Evolutionary conservation across 2,329 filamentous ascomycete genomes (phyloP).

Genomic region (Ascochyta fabae): DNA sequence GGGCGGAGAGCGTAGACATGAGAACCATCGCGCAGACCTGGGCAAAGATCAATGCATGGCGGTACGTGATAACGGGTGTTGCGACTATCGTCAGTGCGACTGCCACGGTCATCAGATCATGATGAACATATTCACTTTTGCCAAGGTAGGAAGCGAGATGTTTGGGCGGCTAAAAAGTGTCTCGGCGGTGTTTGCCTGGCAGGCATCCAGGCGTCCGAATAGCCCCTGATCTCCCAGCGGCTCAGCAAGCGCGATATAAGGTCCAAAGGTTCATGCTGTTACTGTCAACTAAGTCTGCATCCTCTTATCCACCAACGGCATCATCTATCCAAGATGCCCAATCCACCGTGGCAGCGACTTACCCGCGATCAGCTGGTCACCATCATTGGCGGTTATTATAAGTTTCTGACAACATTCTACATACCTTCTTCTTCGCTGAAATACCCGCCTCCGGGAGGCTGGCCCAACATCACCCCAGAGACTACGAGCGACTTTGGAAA

Average conservation of each 20-base stretch:
- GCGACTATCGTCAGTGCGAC: constrained; percentile 24
- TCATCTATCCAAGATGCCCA: neutral
- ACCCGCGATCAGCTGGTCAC: constrained; percentile 7
- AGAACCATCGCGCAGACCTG: constrained; percentile 25
- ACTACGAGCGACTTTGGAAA: constrained; percentile 2
- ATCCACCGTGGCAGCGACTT: neutral
- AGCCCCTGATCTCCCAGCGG: neutral
- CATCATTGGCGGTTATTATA: constrained; percentile 19
- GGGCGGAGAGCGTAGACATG: constrained; percentile 32
- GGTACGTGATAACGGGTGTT: constrained; percentile 25
- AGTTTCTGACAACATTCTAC: constrained; percentile 16
- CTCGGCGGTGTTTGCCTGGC: neutral
- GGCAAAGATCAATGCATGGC: constrained; percentile 27
- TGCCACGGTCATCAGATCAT: constrained; percentile 12
- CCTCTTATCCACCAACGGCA: neutral
- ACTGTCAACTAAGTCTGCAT: neutral
- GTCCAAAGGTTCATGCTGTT: neutral
- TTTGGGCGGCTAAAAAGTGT: neutral
- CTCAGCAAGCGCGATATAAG: neutral
- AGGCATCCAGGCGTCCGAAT: neutral
- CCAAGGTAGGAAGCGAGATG: neutral
- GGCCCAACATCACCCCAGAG: constrained; percentile 16
- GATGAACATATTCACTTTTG: neutral
- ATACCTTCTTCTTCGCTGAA: constrained; percentile 11
- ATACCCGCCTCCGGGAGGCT: constrained; percentile 14